phyloP scores from a whole-genome alignment of 1,139 yeast species.

The Yamadazyma diospyri region DNA sequence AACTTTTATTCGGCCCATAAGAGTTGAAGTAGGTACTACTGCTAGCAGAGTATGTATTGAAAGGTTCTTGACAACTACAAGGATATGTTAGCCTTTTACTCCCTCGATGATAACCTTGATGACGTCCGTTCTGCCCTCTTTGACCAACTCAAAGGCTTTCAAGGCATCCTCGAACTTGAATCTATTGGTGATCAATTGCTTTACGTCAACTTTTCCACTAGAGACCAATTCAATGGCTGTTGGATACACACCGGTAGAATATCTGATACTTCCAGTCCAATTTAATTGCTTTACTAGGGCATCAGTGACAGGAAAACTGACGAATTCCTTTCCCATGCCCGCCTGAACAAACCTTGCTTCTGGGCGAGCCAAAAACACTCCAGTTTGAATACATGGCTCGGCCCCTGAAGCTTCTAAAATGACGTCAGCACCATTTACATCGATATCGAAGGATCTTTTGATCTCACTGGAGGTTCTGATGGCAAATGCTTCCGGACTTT shows the following conservation, averaged over 20 bases:
- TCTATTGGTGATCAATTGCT: constrained; percentile 63
- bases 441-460: constrained; percentile 24
- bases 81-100: constrained; percentile 10
- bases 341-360: constrained; percentile 66
- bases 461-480: constrained; percentile 13
- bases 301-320: constrained; percentile 64
- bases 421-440: constrained; percentile 42
- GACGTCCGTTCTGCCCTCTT: constrained; percentile 42
- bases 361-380: constrained; percentile 48
- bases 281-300: constrained; percentile 62
- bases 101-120: constrained; percentile 65
- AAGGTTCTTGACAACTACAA: too few species aligned
- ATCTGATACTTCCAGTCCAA: constrained; percentile 57
- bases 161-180: constrained; percentile 65
- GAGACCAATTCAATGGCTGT: constrained; percentile 46
- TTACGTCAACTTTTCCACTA: constrained; percentile 32
- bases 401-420: constrained; percentile 70
- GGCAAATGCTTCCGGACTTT: constrained; percentile 14
- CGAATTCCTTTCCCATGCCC: constrained; percentile 62
- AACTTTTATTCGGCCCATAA: neutral
- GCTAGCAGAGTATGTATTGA: too few species aligned
- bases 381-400: constrained; percentile 60
- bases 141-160: constrained; percentile 67
- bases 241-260: constrained; percentile 26
- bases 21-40: too few species aligned